A percentile compares a stretch with the other conserved stretches of the same genome.
These are phyloP conservation scores for Platanus orientalis DNA, from an alignment of 164 flowering plant genomes.

Conservation along the genomic window DNA sequence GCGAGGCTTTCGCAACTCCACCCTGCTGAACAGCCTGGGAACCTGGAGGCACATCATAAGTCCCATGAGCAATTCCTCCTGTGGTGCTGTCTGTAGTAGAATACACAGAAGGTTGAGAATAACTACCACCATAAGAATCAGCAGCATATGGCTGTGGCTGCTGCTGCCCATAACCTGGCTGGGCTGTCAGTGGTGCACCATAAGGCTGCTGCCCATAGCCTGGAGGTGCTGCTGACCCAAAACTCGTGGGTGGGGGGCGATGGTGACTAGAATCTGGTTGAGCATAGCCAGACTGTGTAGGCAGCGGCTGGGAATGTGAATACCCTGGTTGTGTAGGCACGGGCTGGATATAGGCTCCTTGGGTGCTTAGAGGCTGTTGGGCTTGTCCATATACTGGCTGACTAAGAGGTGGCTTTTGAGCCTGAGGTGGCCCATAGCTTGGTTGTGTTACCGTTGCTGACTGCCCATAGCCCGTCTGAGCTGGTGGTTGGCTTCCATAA, in stretches of 20 bases:
- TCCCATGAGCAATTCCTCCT: constrained; percentile 23
- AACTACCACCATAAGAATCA: constrained; percentile 56
- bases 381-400: constrained; percentile 55
- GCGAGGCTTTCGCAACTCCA: constrained; percentile 61
- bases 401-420: constrained; percentile 45
- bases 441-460: constrained; percentile 24
- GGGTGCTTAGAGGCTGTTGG: constrained; percentile 49
- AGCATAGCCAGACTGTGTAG: constrained; percentile 44
- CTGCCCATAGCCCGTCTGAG: constrained; percentile 52
- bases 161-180: constrained; percentile 26
- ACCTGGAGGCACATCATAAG: constrained; percentile 38
- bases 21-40: constrained; percentile 41
- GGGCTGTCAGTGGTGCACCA: constrained; percentile 22
- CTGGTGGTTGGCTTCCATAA: constrained; percentile 45
- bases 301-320: constrained; percentile 48
- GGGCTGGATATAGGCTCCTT: constrained; percentile 54
- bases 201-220: constrained; percentile 51
- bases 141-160: constrained; percentile 46
- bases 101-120: constrained; percentile 63
- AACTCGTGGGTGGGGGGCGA: too few species aligned
- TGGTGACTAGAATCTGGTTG: too few species aligned
- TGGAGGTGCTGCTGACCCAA: too few species aligned
- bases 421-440: constrained; percentile 50
- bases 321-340: constrained; percentile 46
- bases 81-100: constrained; percentile 39